Evolutionary conservation across 2,329 filamentous ascomycete species (phyloP).

Genomic region (Didymellaceae sp.): DNA sequence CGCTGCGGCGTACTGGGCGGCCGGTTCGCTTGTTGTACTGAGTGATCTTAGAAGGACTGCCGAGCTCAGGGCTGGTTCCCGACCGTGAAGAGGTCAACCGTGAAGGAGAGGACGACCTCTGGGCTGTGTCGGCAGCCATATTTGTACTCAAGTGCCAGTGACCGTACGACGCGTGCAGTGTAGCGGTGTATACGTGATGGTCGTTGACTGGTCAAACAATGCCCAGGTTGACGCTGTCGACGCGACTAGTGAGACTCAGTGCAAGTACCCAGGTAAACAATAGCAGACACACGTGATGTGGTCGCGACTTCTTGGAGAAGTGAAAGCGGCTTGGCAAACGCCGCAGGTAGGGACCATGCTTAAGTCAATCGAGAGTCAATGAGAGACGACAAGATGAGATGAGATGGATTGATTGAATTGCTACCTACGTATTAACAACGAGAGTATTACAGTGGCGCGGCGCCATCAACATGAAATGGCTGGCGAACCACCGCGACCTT

Average conservation of each 20-base stretch:
- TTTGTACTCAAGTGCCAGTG: background rate
- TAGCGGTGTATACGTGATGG: conserved; percentile 10
- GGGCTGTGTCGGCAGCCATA: conserved; percentile 13
- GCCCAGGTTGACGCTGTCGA: conserved; percentile 6
- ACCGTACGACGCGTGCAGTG: conserved; percentile 10
- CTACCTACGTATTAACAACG: conserved; percentile 21
- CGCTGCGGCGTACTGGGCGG: conserved; percentile 52
- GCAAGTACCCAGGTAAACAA: too few relatives aligned
- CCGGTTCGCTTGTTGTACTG: conserved; percentile 51
- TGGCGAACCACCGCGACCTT: conserved; percentile 2
- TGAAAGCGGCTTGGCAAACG: too few relatives aligned
- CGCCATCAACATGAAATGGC: conserved; percentile 10
- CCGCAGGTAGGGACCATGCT: background rate
- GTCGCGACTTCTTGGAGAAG: conserved; percentile 8
- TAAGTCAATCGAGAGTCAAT: background rate
- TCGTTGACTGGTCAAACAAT: conserved; percentile 8
- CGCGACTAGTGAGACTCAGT: too few relatives aligned
- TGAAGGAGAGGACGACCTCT: conserved; percentile 1
- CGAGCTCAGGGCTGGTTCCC: conserved; percentile 40
- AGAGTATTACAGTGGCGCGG: background rate
- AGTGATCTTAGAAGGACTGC: conserved; percentile 32
- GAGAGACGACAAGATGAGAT: conserved; percentile 3
- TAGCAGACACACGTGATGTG: background rate
- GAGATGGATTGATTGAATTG: conserved; percentile 9
- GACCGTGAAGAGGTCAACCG: background rate